phyloP scores from a whole-genome alignment of 108 stramenopile species.

The Pseudonitzschia pungens region DNA sequence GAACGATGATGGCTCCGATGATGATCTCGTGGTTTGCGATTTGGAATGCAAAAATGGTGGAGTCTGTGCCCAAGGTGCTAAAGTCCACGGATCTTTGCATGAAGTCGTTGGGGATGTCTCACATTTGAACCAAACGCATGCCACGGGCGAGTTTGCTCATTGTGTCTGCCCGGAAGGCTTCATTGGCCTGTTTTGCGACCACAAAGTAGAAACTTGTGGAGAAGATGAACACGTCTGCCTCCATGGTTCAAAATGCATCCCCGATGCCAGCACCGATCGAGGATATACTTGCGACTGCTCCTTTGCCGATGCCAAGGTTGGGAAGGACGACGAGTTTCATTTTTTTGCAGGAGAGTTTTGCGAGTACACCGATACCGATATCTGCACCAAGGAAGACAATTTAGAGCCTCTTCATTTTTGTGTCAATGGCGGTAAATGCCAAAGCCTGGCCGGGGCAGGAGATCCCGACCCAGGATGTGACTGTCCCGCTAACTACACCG shows the following conservation, averaged over 20 bases:
- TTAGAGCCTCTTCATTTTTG: constrained; percentile 43
- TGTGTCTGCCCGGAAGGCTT: constrained; percentile 54
- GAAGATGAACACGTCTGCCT: constrained; percentile 41
- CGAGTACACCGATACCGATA: constrained; percentile 43
- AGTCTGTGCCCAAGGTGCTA: constrained; percentile 37
- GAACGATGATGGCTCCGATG: background rate
- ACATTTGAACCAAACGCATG: constrained; percentile 35
- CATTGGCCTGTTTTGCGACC: constrained; percentile 41
- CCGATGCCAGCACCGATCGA: constrained; percentile 13
- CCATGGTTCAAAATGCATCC: constrained; percentile 47
- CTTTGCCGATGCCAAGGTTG: constrained; percentile 27
- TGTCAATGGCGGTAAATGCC: constrained; percentile 50
- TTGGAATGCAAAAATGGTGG: constrained; percentile 36
- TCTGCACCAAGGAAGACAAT: constrained; percentile 23
- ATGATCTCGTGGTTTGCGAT: constrained; percentile 8
- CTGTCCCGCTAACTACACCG: constrained; percentile 34
- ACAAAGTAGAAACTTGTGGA: constrained; percentile 36
- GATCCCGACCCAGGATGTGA: constrained; percentile 37
- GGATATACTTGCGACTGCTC: constrained; percentile 45
- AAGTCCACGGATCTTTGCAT: constrained; percentile 29
- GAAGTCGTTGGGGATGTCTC: constrained; percentile 17
- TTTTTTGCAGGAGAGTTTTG: constrained; percentile 48
- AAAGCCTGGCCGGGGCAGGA: constrained; percentile 22
- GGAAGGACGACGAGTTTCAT: background rate
- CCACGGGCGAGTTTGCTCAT: constrained; percentile 48